phyloP scores from a whole-genome alignment of 2,329 filamentous ascomycete species.

The Xylariaceae sp. region DNA sequence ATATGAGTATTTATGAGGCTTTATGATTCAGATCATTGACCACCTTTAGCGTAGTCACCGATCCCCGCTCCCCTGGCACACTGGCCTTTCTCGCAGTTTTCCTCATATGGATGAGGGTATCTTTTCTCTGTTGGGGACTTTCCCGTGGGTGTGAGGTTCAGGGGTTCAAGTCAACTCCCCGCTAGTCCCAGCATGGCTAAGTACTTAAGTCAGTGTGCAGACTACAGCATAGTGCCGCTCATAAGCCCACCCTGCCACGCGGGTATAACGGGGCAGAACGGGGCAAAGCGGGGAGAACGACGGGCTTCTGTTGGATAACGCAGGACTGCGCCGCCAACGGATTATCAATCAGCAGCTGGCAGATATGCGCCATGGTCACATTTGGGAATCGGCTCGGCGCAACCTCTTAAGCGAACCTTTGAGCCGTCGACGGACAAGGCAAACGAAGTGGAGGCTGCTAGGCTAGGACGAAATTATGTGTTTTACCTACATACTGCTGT shows the following conservation, averaged over 20 bases:
- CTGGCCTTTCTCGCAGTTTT: too few species aligned
- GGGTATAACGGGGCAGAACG: neutral
- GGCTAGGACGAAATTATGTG: too few species aligned
- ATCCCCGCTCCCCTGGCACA: too few species aligned
- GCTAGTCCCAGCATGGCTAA: too few species aligned
- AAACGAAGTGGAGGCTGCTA: neutral
- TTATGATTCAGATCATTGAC: too few species aligned
- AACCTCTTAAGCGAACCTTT: neutral
- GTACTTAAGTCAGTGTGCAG: neutral
- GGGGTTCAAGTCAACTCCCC: too few species aligned
- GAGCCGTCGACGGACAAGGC: neutral
- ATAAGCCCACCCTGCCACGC: neutral
- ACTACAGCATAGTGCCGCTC: neutral
- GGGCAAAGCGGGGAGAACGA: neutral
- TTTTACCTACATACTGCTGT: too few species aligned
- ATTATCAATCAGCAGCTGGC: conserved; percentile 15
- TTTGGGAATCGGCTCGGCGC: conserved; percentile 11
- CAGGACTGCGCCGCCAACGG: neutral
- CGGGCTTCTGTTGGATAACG: neutral
- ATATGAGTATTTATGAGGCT: too few species aligned
- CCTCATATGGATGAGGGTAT: too few species aligned
- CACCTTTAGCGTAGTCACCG: too few species aligned
- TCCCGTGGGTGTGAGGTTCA: too few species aligned
- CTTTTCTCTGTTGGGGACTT: too few species aligned
- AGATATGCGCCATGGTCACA: conserved; percentile 9